Evolutionary conservation across 2,329 filamentous ascomycete genomes (phyloP).

Genomic region (Ophiostoma sp.): DNA sequence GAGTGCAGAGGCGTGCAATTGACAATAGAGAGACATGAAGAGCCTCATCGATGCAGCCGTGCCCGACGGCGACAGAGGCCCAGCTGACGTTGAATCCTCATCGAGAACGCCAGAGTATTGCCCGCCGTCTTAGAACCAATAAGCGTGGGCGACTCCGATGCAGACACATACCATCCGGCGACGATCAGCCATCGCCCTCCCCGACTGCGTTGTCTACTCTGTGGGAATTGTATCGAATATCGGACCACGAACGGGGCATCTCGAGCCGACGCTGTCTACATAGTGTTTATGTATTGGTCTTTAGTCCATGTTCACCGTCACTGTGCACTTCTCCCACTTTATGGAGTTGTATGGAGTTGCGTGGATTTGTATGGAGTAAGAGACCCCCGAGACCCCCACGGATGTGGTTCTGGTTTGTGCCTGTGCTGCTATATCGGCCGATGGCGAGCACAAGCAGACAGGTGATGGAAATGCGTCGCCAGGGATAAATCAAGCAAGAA

Average conservation of each 20-base stretch:
- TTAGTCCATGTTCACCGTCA: background rate
- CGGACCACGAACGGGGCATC: background rate
- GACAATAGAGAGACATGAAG: background rate
- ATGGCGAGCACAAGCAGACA: background rate
- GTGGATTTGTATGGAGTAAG: background rate
- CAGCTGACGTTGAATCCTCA: background rate
- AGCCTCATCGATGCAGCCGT: background rate
- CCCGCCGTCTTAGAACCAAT: background rate
- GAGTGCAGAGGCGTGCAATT: background rate
- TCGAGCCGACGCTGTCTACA: background rate
- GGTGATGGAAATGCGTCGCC: background rate
- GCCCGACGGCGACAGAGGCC: background rate
- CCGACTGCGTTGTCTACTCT: background rate
- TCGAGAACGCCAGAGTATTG: background rate
- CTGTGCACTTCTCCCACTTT: background rate
- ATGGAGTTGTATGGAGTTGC: background rate
- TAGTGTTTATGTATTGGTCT: too few species aligned
- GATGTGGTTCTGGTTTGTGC: background rate
- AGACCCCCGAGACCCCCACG: background rate
- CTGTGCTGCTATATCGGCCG: background rate
- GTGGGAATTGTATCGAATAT: background rate
- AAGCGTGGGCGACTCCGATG: background rate
- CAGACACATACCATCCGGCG: background rate
- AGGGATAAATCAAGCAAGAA: background rate
- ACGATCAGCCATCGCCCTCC: background rate